Conservation (phyloP, 169 alveolate genomes). For the Cryptosporidium tyzzeri region DNA sequence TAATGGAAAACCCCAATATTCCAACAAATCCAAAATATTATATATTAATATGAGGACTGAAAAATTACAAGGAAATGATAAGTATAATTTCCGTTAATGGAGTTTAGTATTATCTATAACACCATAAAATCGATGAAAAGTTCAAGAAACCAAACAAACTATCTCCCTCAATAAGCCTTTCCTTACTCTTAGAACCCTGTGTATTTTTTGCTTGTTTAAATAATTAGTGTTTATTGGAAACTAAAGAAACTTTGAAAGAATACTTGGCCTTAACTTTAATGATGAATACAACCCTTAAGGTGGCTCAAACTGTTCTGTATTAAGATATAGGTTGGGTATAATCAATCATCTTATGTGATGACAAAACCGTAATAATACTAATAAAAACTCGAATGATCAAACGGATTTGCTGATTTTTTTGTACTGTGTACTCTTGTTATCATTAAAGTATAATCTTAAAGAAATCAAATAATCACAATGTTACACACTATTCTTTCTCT, state of each 20-base stretch:
- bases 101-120: too few species aligned
- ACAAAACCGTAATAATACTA: not conserved
- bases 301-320: not conserved
- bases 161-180: too few species aligned
- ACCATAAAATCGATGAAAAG: too few species aligned
- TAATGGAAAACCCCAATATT: slow-evolving; percentile 14
- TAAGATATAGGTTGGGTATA: not conserved
- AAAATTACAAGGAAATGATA: too few species aligned
- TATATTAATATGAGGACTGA: not conserved
- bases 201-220: not conserved
- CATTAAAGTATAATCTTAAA: not conserved
- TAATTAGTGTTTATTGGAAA: slow-evolving; percentile 18
- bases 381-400: not conserved
- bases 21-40: not conserved
- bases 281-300: not conserved
- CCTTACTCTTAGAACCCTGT: too few species aligned
- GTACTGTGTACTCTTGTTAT: too few species aligned
- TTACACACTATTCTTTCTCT: too few species aligned
- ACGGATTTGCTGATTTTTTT: not conserved
- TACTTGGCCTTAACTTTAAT: not conserved
- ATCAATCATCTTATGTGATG: too few species aligned
- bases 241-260: not conserved
- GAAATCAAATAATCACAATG: not conserved
- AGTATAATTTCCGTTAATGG: too few species aligned
- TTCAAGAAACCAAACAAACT: too few species aligned